Conservation (phyloP, 2,329 filamentous ascomycete genomes). For the Cercospora zeae-maydis region DNA sequence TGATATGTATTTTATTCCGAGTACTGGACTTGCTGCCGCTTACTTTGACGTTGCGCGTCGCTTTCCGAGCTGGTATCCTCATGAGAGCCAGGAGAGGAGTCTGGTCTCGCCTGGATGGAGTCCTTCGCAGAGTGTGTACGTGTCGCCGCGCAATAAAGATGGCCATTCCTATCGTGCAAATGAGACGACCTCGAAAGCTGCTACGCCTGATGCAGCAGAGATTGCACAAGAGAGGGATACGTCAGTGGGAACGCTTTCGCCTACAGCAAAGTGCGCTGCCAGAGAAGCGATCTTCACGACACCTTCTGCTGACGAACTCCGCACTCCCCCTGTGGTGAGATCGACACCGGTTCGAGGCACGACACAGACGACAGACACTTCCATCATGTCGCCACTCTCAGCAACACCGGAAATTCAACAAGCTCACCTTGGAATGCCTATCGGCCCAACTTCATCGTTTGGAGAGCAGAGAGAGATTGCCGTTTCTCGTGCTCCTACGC, state of each 20-base stretch:
- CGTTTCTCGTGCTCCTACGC: slow-evolving; percentile 7
- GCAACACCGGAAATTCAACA: slow-evolving; percentile 32
- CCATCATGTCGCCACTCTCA: slow-evolving; percentile 30
- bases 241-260: neutral
- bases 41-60: slow-evolving; percentile 32
- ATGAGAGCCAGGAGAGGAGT: neutral
- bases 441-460: slow-evolving; percentile 28
- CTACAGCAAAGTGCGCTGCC: neutral
- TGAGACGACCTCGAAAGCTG: neutral
- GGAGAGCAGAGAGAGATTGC: slow-evolving; percentile 29
- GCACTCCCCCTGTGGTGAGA: slow-evolving; percentile 11
- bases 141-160: neutral
- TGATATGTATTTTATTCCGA: slow-evolving; percentile 35
- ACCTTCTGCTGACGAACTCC: slow-evolving; percentile 30
- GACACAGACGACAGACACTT: slow-evolving; percentile 24
- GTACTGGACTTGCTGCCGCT: slow-evolving; percentile 33
- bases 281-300: slow-evolving; percentile 25
- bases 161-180: neutral
- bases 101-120: slow-evolving; percentile 22
- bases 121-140: slow-evolving; percentile 29
- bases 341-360: slow-evolving; percentile 7
- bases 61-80: slow-evolving; percentile 22
- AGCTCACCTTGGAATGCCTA: slow-evolving; percentile 30
- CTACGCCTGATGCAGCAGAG: neutral
- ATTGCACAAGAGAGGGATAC: neutral